phyloP scores from a whole-genome alignment of 106 monocot genomes.

The Chionographis japonica region DNA sequence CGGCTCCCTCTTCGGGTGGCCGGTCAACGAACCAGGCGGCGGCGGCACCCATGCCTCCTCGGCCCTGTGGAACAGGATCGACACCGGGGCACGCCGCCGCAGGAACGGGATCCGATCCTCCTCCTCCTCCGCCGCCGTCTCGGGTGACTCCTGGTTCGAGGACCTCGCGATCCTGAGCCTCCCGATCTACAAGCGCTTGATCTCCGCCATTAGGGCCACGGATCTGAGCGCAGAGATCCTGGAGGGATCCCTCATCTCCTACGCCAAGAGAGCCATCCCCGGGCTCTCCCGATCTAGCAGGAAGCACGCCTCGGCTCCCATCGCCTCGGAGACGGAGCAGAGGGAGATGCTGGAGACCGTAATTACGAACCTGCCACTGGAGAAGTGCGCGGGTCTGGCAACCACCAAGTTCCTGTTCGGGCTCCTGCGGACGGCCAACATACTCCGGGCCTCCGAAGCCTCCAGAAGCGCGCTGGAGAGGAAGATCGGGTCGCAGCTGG shows the following conservation, averaged over 20 bases:
- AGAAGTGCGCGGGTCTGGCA: slow-evolving; percentile 31
- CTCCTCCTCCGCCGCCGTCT: background rate
- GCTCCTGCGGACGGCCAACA: slow-evolving; percentile 61
- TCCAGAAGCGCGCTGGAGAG: slow-evolving; percentile 48
- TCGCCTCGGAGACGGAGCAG: slow-evolving; percentile 51
- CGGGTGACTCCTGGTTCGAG: slow-evolving; percentile 58
- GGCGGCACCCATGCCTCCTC: background rate
- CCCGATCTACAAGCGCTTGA: slow-evolving; percentile 72
- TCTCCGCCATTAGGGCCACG: slow-evolving; percentile 52
- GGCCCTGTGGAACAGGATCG: slow-evolving; percentile 40
- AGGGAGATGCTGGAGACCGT: slow-evolving; percentile 69
- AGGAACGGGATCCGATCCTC: slow-evolving; percentile 19
- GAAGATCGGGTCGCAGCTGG: slow-evolving; percentile 75
- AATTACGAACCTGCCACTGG: slow-evolving; percentile 53
- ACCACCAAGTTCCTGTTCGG: slow-evolving; percentile 65
- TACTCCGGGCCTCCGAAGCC: slow-evolving; percentile 52
- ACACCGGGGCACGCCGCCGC: slow-evolving; percentile 27
- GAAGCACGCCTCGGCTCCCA: slow-evolving; percentile 17
- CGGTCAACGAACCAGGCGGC: slow-evolving; percentile 37
- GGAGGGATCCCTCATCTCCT: slow-evolving; percentile 66
- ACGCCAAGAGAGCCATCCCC: slow-evolving; percentile 70
- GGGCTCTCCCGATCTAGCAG: slow-evolving; percentile 71
- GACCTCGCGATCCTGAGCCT: slow-evolving; percentile 59
- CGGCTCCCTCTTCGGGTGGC: slow-evolving; percentile 69
- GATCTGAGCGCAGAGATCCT: slow-evolving; percentile 51